Base-by-base conservation (phyloP, 2,329 filamentous ascomycete species). In the Microascus cirrosus region DNA sequence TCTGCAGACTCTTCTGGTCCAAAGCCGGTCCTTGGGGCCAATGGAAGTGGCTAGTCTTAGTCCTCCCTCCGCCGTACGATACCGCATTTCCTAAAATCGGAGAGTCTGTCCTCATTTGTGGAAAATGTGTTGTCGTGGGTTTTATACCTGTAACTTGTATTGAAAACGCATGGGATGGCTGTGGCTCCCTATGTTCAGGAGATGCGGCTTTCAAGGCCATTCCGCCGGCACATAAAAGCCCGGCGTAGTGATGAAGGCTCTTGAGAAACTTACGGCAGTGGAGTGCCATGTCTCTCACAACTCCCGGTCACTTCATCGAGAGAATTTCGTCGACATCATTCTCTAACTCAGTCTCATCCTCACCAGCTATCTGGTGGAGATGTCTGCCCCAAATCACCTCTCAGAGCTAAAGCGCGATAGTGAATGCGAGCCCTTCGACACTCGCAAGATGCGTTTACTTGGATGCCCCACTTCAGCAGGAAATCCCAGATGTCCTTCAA, bases 401-500 rank as follows among this genome's bases (percentile, higher is more conserved):
- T 54, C 59, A 6, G 32, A 50, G 0, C 15, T 13, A 0, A 59
- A 58, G 36, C 18, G 42, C 6, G 34, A 61, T 15, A 22, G 15
- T 15, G 25, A n/a, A 2, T 15, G n/a, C 20, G 53, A 53, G 18
- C 18, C 18, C 48, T 2, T 28, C 53, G 3, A n/a, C 42, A 22
- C 15, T 57, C 58, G n/a, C 42, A 55, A 2, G 53, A 59, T 2
- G 71, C 65, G 0, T 73, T 73, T 35, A 50, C 63, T 3, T 72
- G 67, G 65, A 63, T 73, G 1, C 65, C 65, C 1, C 58, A 71
- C 22, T 71, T 72, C n/a, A 56, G 61, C 8, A 58, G 58, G 0
- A 54, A 60, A 1, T 62, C 61, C 52, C 67, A 65, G 34, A 62
- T 51, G 0, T 61, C 50, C 6, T 60, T 64, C 20, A 61, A 68